Evolutionary conservation across 495 filamentous ascomycete genomes (phyloP), one percentile per base, ranked within the genome.

Genomic region (Xylaria acuta): DNA sequence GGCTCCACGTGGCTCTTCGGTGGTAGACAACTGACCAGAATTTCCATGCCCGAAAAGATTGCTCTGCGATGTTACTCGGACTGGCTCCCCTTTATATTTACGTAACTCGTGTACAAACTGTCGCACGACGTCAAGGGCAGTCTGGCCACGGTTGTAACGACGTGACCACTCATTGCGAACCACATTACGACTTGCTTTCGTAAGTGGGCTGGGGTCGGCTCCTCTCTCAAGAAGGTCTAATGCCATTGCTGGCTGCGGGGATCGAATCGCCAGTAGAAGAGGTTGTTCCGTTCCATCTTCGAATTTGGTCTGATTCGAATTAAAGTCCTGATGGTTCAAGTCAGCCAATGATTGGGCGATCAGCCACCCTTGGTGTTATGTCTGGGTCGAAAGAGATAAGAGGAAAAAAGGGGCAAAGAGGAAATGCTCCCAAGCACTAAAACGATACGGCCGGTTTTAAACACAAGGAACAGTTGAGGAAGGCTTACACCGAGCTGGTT

Each of bases 191-290:
- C 82, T 82, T 1, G 64, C 38, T 4, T 75, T 75, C 0, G 84
- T 79, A 4, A 90, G 64, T 0, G 85, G 79, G 66, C 89, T 90
- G 0, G 87, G 84, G 77, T 91, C 86, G 1, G 82, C 90, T 16
- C 92, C 92, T 38, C 79, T 83, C 36, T 83, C 78, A 0, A 94
- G 75, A 5, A 95, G 80, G 27, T 87, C 83, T 5, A 89, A 69
- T 6, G 87, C 90, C 16, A 88, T 59, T 3, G 82, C 74, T 0
- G 88, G 88, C 45, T 88, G 75, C 12, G 86, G 75, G 7, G 82
- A 84, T 1, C 79, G 67, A 4, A 91, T 80, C 0, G 92, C 92
- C 6, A 84, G 62, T 3, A 92, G 75, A 41, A 94, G 79, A 1
- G 91, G 91, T 75, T 94, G 92, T 32, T 84, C 78, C 0, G 83